Base-by-base conservation (phyloP, 208 protist species). In the Vickermania ingenoplastis region DNA sequence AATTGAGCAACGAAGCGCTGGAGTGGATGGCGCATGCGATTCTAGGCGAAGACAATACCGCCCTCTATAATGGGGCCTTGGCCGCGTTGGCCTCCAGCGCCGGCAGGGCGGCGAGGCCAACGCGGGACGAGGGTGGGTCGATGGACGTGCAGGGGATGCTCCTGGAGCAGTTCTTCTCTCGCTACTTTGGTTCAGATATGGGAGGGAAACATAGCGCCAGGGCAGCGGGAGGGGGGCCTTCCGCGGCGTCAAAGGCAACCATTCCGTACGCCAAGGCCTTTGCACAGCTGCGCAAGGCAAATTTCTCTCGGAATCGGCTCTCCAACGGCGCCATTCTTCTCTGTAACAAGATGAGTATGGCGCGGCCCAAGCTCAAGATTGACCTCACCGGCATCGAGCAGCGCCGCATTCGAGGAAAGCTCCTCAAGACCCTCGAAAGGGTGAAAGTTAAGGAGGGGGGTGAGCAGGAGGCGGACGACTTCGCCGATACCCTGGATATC, bases 1-100 rank as follows among this genome's bases (percentile, higher is more conserved):
- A 64, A 4, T 22, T 61, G n/a, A 68, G 22, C 13, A 68, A 68
- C 36, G 57, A 68, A 23, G 57, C 50, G 5, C 36, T 68, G 13
- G 63, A 68, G 49, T 68, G 57, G 50, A 11, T 68, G 7, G 63
- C 49, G 36, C 31, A 68, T 13, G 36, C 63, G 13, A 21, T 57
- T 23, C n/a, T 14, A 24, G 29, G 51, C 30, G 13, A 31, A 25
- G 36, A 23, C 24, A 59, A 59, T 41, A 25, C 17, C 7, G 27
- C 17, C 7, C 54, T 59, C 11, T 41, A 29, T 14, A 14, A 59
- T 5, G 5, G n/a, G 7, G 29, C 54, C 13, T 41, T 59, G 13
- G 13, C 5, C 25, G 21, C 23, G 21, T 13, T 54, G 21, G 50
- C 23, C n/a, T 11, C n/a, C 50, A 25, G 11, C 17, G 36, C 36